Percentiles rank a stretch among this genome's conserved stretches.
Evolutionary conservation across 1,284 basidiomycete genomes (phyloP).

Genomic region (Rhodotorula sp.): DNA sequence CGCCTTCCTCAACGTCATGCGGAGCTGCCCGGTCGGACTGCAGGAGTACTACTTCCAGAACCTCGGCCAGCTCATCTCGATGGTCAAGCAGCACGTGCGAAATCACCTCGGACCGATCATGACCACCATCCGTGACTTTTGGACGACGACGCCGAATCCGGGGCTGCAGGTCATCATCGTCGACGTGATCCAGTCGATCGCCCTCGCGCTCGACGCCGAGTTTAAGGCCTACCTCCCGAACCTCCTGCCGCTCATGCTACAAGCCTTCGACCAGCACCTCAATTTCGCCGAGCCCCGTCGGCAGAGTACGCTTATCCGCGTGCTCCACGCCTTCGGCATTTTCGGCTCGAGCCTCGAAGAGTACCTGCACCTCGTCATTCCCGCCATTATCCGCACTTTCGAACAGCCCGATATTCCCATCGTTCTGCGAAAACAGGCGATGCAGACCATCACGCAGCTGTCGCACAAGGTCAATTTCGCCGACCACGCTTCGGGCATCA

Average conservation of each 20-base stretch:
- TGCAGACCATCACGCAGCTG: slow-evolving; percentile 86
- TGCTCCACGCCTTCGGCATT: slow-evolving; percentile 87
- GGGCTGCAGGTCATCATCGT: slow-evolving; percentile 89
- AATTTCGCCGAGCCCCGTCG: slow-evolving; percentile 69
- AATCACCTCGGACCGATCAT: slow-evolving; percentile 85
- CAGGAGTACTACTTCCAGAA: slow-evolving; percentile 97
- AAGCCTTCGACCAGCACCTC: slow-evolving; percentile 80
- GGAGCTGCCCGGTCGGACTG: slow-evolving; percentile 69
- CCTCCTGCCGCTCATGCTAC: slow-evolving; percentile 84
- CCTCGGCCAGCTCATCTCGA: slow-evolving; percentile 89
- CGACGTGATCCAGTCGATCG: slow-evolving; percentile 89
- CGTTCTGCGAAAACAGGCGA: slow-evolving; percentile 78
- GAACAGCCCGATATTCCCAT: slow-evolving; percentile 77
- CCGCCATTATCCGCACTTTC: slow-evolving; percentile 87
- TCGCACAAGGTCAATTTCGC: slow-evolving; percentile 95
- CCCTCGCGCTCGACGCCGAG: slow-evolving; percentile 91
- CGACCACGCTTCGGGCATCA: slow-evolving; percentile 96
- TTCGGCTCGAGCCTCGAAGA: slow-evolving; percentile 98
- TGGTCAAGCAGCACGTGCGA: slow-evolving; percentile 97
- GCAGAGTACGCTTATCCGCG: slow-evolving; percentile 71
- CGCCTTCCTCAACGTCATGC: slow-evolving; percentile 86
- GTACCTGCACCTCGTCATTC: slow-evolving; percentile 94
- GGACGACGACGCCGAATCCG: slow-evolving; percentile 63
- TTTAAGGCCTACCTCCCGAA: slow-evolving; percentile 97
- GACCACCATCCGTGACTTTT: slow-evolving; percentile 77